A percentile compares a stretch with the other conserved stretches of the same genome.
Conservation (phyloP, 2,329 filamentous ascomycete species). For the Cercospora sp. region DNA sequence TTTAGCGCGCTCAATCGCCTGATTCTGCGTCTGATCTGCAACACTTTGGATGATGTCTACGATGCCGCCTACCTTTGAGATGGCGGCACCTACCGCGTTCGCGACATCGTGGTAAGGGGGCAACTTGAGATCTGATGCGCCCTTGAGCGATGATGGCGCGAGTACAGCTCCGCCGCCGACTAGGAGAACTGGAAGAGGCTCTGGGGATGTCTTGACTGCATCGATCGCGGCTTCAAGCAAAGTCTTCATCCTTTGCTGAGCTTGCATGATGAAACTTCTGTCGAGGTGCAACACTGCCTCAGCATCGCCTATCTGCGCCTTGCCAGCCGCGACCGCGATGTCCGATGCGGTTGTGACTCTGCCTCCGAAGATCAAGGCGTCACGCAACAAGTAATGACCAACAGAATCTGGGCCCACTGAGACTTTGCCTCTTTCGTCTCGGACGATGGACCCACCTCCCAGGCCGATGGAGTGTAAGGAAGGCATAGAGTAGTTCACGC, state of each 20-base stretch:
- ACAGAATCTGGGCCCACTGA: conserved; percentile 60
- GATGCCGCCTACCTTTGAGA: conserved; percentile 56
- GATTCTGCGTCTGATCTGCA: conserved; percentile 43
- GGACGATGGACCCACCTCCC: conserved; percentile 55
- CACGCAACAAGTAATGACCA: conserved; percentile 51
- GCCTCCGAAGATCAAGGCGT: conserved; percentile 57
- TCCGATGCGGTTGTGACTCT: conserved; percentile 56
- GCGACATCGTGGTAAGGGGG: conserved; percentile 58
- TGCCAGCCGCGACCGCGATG: conserved; percentile 45
- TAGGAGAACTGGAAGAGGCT: conserved; percentile 54
- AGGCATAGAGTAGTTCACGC: conserved; percentile 53
- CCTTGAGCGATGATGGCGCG: conserved; percentile 50
- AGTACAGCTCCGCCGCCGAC: conserved; percentile 61
- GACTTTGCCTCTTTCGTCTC: conserved; percentile 37
- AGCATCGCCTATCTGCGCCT: conserved; percentile 32
- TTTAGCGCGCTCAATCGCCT: conserved; percentile 43
- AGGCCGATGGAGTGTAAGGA: conserved; percentile 56
- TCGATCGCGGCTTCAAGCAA: conserved; percentile 57
- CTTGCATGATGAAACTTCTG: conserved; percentile 26
- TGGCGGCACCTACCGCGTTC: conserved; percentile 62
- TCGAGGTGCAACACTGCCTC: conserved; percentile 26
- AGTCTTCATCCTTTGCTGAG: conserved; percentile 44
- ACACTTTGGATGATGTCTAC: conserved; percentile 55
- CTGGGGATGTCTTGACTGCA: conserved; percentile 57
- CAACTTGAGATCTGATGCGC: conserved; percentile 53